phyloP scores from a whole-genome alignment of 192 early-diverging fungal genomes.

The Diversispora epigaea region DNA sequence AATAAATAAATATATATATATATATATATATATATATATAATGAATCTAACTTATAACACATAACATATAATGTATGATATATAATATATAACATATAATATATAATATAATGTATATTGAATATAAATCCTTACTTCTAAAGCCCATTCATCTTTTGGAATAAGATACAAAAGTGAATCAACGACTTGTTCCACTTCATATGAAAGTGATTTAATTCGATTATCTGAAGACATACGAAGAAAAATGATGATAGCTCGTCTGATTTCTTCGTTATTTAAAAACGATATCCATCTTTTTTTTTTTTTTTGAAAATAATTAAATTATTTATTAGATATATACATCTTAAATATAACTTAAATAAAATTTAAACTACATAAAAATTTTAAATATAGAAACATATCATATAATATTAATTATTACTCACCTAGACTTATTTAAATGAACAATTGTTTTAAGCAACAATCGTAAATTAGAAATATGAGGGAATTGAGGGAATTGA shows the following conservation, averaged over 20 bases:
- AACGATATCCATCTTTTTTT: background rate
- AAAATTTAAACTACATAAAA: no score
- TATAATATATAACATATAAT: no score
- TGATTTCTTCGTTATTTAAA: slow-evolving; percentile 14
- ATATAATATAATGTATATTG: no score
- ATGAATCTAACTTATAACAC: no score
- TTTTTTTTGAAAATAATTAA: no score
- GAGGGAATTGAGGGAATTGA: background rate
- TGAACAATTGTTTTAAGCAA: slow-evolving; percentile 1
- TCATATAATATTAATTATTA: no score
- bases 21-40: background rate
- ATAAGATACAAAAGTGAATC: background rate
- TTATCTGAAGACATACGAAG: slow-evolving; percentile 20
- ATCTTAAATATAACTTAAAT: no score
- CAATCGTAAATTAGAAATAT: background rate
- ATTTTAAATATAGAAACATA: no score
- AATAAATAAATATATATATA: background rate
- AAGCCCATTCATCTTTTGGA: slow-evolving; percentile 6
- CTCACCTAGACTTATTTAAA: background rate
- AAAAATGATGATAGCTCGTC: background rate
- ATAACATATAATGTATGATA: no score
- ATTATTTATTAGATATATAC: no score
- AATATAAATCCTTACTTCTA: background rate
- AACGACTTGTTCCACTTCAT: background rate
- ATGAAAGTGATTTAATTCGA: background rate